Evolutionary conservation across 768 basidiomycete genomes (phyloP), one percentile per base, ranked within the genome.

Genomic region (Mycena vitilis): DNA sequence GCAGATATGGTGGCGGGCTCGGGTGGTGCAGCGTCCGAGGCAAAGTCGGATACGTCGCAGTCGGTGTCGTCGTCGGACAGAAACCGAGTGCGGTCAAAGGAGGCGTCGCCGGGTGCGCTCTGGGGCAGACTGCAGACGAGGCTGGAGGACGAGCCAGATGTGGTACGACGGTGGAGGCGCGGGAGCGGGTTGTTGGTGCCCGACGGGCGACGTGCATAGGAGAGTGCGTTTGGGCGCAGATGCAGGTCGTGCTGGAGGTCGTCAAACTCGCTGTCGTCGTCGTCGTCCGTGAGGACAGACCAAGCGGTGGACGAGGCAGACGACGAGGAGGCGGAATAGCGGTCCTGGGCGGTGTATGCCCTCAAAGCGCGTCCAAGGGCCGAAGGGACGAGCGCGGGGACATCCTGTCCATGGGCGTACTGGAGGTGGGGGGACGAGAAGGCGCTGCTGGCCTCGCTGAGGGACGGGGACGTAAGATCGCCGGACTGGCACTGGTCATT

Each of bases 171-270:
- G 74, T 89, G 87, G 53, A 88, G 80, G 62, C 83, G 81, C 62
- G 89, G 87, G 25, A 89, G 85, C 54, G 85, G 85, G 73, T 88
- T 87, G 81, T 93, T 92, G 55, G 89, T 92, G 11, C 88, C 83
- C 40, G 91, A 91, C 0, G 91, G 91, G 16, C 88, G 84, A 63
- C 92, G 89, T 61, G 91, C 84, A 73, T 91, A 93, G 8, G 86
- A 87, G 5, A 93, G 80, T 53, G 83, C 85, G 15, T 87, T 84
- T 18, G 82, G 75, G 67, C 37, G 75, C 75, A 48, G 82, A 75
- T 47, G 80, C 66, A 65, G 78, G 60, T 77, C 80, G 67, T 70
- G 73, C 64, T 53, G 48, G 81, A 62, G 30, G 85, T 83, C 74
- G 87, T 87, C 60, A 82, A 78, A 73, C 76, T 82, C 84, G 47